These are phyloP conservation scores for Sugiyamaella neomexicana DNA, from an alignment of 1,139 yeast species.

Conservation along the genomic window DNA sequence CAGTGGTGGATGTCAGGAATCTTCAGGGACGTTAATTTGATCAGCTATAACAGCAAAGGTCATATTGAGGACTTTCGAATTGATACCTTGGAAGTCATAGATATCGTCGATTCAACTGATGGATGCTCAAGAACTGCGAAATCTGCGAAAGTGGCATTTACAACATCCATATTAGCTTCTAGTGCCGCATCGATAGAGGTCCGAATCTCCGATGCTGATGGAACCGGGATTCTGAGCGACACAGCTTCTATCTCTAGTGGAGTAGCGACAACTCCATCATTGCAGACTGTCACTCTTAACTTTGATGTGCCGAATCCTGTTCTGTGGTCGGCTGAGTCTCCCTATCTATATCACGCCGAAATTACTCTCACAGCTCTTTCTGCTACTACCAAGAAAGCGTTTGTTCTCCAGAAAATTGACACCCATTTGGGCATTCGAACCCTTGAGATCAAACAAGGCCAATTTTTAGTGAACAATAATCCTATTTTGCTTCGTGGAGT, in stretches of 20 bases:
- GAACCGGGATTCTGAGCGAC: not conserved
- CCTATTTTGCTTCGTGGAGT: conserved; percentile 39
- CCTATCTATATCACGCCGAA: conserved; percentile 37
- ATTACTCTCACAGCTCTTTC: conserved; percentile 16
- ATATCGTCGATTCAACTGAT: not conserved
- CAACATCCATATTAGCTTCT: conserved; percentile 4
- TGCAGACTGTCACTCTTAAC: not conserved
- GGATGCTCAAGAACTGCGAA: conserved; percentile 4
- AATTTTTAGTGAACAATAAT: conserved; percentile 37
- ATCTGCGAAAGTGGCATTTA: conserved; percentile 14
- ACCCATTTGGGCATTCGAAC: conserved; percentile 41
- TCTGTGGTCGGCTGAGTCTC: conserved; percentile 44
- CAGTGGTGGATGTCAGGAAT: conserved; percentile 45
- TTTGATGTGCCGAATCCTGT: conserved; percentile 27
- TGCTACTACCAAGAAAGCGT: conserved; percentile 11
- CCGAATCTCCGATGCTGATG: conserved; percentile 5
- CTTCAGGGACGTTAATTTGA: conserved; percentile 30
- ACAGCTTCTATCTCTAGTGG: not conserved
- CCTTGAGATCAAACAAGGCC: conserved; percentile 37
- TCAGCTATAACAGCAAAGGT: conserved; percentile 23
- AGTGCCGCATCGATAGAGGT: conserved; percentile 7
- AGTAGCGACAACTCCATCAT: not conserved
- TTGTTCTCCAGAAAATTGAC: conserved; percentile 26
- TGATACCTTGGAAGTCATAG: conserved; percentile 20
- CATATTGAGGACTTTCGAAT: conserved; percentile 30